Base-by-base conservation (phyloP, 2,329 filamentous ascomycete species). In the Penicillium verrucosum region DNA sequence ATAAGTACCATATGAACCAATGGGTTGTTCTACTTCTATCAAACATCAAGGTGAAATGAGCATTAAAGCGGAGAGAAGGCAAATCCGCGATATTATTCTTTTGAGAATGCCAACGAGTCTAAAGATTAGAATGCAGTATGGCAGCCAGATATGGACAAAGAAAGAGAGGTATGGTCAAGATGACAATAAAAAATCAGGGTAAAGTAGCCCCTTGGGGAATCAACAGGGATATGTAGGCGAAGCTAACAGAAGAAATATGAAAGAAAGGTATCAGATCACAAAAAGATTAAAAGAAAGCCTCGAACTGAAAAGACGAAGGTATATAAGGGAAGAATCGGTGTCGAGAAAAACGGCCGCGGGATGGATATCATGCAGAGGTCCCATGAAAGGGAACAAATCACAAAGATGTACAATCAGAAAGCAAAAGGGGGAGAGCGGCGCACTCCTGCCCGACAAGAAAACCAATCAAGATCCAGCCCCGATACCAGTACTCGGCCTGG, bases 401-500 rank as follows among this genome's bases (percentile, higher is more conserved):
- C 51, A 68, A 61, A 50, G 51, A 63, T 60, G 59, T 64, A 62
- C 42, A 61, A 51, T 27, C 49, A 43, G 30, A 18, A 51, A 36
- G 27, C 18, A 50, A 50, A 51, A 12, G 18, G n/a, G 9, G 5
- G 1, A 16, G 51, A 34, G 56, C n/a, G 44, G 42, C 14, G 42
- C 11, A 29, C 14, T 23, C 21, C 34, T 29, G 27, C 12, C 12
- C 4, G 44, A 25, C 14, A 46, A 21, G 2, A 27, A 38, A 3
- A 0, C 32, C 50, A 25, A 52, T 61, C 56, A 65, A 55, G 43
- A 54, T 4, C 54, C 59, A 36, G 49, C 64, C 30, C 58, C 64
- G 53, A 65, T 63, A n/a, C 70, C 70, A 46, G 68, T 73, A 46
- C 65, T 70, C 4, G 73, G 73, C 52, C 72, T 65, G 40, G 70